Evolutionary conservation across 2,329 filamentous ascomycete species (phyloP).

Genomic region (Ophiocordyceps australis): DNA sequence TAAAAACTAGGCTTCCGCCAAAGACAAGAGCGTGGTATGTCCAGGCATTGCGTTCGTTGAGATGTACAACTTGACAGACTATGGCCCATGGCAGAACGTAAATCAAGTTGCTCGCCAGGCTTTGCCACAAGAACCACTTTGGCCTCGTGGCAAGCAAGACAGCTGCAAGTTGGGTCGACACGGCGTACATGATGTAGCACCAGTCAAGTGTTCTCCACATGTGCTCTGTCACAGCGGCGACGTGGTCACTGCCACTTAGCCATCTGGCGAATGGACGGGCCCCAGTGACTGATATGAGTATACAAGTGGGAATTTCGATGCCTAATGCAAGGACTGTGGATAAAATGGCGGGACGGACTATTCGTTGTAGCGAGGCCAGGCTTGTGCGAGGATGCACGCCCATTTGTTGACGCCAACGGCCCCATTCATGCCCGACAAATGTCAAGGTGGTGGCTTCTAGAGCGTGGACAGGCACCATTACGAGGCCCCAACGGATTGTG

Average conservation of each 20-base stretch:
- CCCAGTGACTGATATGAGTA: conserved; percentile 42
- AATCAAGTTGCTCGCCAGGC: conserved; percentile 44
- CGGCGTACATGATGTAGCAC: conserved; percentile 54
- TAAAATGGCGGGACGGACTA: conserved; percentile 31
- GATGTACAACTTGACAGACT: conserved; percentile 28
- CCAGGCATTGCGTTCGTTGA: conserved; percentile 41
- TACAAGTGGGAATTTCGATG: conserved; percentile 42
- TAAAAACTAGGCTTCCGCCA: conserved; percentile 50
- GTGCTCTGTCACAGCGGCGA: conserved; percentile 39
- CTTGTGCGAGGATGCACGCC: conserved; percentile 7
- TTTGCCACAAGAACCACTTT: conserved; percentile 50
- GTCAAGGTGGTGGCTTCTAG: conserved; percentile 46
- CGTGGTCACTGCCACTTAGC: conserved; percentile 34
- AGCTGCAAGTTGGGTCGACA: conserved; percentile 45
- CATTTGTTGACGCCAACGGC: conserved; percentile 19
- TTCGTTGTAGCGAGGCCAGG: conserved; percentile 9
- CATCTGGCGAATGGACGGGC: conserved; percentile 42
- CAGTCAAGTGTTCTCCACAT: conserved; percentile 48
- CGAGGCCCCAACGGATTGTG: conserved; percentile 54
- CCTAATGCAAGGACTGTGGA: conserved; percentile 33
- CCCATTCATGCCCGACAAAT: conserved; percentile 52
- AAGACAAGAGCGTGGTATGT: conserved; percentile 49
- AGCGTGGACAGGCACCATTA: conserved; percentile 55
- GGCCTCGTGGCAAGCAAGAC: conserved; percentile 46
- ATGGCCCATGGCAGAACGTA: conserved; percentile 59